Base-by-base conservation (phyloP, 495 filamentous ascomycete species). In the Aspergillus affinis region DNA sequence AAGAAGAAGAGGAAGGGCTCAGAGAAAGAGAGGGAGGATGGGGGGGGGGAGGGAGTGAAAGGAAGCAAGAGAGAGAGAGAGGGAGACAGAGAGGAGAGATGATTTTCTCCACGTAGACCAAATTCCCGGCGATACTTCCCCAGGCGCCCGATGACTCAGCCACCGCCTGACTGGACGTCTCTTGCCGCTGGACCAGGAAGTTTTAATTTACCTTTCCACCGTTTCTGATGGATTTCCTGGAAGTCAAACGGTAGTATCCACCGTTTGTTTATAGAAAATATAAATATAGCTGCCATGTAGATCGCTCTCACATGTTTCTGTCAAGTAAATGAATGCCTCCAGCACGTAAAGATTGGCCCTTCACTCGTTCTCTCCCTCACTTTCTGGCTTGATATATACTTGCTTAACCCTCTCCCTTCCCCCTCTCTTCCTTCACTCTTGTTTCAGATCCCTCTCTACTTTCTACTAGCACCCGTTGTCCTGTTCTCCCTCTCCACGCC, bases 21-120 rank as follows among this genome's bases (percentile, higher is more conserved):
- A 56, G 41, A 57, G 45, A 51, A 48, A 46, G 48, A 44, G 21
- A 49, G 59, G 57, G 49, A 29, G 45, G 51, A 51, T 32, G 21
- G 54, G 48, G 54, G 26, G 26, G 29, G 48, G 26, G 48, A 59
- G 18, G 53, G 36, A 61, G 54, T 54, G 60, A 59, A 47, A 57
- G 65, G 59, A 61, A n/a, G n/a, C n/a, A n/a, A n/a, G n/a, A 44
- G 49, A 64, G 59, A 58, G 54, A 59, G 65, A 56, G 53, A 45
- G 32, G 57, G 13, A 17, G 30, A 32, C 48, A 29, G 55, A 20
- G 21, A 58, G 27, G 29, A 48, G 29, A 27, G 19, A 44, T 61
- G 53, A 57, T 18, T 44, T 41, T 41, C 36, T 36, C 20, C 51
- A 49, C 23, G 48, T 49, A 49, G 48, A 1, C 23, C 48, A 10